phyloP scores from a whole-genome alignment of 306 rosid species.

The Argentina anserina region DNA sequence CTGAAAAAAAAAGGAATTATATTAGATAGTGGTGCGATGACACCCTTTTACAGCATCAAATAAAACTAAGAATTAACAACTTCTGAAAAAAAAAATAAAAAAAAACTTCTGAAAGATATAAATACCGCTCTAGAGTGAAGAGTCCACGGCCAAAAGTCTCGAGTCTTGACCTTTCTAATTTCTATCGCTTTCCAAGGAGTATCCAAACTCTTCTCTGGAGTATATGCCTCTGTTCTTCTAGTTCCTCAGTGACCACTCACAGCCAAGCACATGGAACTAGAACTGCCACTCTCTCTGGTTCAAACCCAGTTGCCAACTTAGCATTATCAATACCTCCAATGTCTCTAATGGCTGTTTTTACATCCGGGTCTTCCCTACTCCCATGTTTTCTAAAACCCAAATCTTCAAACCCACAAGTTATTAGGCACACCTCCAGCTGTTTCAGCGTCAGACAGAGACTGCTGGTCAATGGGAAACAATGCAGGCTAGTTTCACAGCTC shows the following conservation, averaged over 20 bases:
- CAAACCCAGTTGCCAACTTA: not conserved
- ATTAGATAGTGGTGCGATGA: no score
- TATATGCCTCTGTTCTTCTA: not conserved
- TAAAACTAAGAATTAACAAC: no score
- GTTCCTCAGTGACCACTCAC: constrained; percentile 12
- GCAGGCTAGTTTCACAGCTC: constrained; percentile 15
- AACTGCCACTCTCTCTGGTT: constrained; percentile 16
- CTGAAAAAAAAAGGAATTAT: no score
- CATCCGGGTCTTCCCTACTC: constrained; percentile 16
- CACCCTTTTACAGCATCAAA: no score
- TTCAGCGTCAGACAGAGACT: constrained; percentile 16
- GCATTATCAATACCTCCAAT: constrained; percentile 2
- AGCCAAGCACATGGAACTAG: constrained; percentile 33
- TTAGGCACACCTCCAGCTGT: constrained; percentile 21
- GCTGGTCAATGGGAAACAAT: constrained; percentile 8
- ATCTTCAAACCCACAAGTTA: constrained; percentile 8
- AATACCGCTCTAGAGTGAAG: not conserved
- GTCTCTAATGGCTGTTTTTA: constrained; percentile 33
- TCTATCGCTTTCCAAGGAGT: not conserved
- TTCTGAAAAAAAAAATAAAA: no score
- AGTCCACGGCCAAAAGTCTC: not conserved
- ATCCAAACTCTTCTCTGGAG: not conserved
- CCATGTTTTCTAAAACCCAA: constrained; percentile 17
- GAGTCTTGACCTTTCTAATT: not conserved
- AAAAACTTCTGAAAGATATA: not conserved